Conservation (phyloP, 169 alveolate species). For the Cryptosporidium bovis region DNA sequence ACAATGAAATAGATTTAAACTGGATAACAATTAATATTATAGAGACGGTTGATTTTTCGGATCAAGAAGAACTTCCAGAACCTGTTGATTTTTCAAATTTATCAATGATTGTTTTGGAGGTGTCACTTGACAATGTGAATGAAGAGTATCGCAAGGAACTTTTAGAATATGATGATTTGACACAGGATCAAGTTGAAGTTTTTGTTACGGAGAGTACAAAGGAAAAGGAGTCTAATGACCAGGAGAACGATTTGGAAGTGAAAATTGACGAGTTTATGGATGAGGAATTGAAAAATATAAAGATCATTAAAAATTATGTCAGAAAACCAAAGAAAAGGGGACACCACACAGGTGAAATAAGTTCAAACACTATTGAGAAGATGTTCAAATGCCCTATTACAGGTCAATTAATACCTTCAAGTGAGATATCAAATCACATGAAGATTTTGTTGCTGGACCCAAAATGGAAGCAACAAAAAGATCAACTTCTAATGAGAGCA, state of each 20-base stretch:
- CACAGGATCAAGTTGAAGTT: conserved; percentile 18
- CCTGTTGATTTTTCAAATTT: conserved; percentile 65
- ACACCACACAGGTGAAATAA: conserved; percentile 73
- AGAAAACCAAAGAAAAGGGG: conserved; percentile 80
- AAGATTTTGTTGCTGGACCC: conserved; percentile 94
- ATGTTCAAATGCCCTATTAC: conserved; percentile 95
- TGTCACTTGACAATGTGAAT: conserved; percentile 49
- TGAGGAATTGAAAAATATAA: conserved; percentile 83
- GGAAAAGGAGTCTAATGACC: conserved; percentile 53
- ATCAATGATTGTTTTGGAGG: conserved; percentile 33
- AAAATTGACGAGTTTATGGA: conserved; percentile 77
- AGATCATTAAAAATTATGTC: conserved; percentile 85
- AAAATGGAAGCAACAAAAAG: conserved; percentile 94
- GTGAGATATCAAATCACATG: conserved; percentile 93
- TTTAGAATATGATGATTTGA: conserved; percentile 60
- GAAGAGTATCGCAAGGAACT: conserved; percentile 72
- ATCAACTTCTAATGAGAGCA: conserved; percentile 87
- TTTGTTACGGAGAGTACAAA: conserved; percentile 68
- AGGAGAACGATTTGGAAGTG: neutral
- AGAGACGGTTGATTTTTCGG: conserved; percentile 75
- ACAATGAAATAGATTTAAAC: conserved; percentile 74
- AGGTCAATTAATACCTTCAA: conserved; percentile 90
- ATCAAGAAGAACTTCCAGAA: conserved; percentile 46
- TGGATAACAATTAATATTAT: conserved; percentile 78
- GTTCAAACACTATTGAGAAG: conserved; percentile 63